Conservation (phyloP, 108 stramenopile species). For the Pseudonitzschia delicatissima region DNA sequence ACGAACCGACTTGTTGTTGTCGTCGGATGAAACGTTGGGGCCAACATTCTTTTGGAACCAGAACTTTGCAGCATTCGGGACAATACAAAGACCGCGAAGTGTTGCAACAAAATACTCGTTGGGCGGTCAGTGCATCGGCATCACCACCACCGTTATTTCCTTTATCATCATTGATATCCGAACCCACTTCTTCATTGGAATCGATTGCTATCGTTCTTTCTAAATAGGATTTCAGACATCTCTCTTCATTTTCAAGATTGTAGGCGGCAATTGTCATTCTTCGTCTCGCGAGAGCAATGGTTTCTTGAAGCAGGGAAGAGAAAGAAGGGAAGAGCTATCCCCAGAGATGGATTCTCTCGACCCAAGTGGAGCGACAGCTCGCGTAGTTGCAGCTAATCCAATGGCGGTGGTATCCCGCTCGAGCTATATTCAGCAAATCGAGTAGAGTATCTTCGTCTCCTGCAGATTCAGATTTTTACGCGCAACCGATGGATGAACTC, state of each 20-base stretch:
- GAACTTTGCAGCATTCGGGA: conserved; percentile 53
- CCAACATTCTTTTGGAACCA: conserved; percentile 50
- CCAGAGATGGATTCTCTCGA: too few species aligned
- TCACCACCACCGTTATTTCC: neutral
- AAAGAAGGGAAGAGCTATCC: too few species aligned
- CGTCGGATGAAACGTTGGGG: conserved; percentile 33
- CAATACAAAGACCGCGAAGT: conserved; percentile 69
- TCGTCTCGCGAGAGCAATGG: too few species aligned
- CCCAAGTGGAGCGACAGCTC: too few species aligned
- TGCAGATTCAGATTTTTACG: too few species aligned
- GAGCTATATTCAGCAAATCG: too few species aligned
- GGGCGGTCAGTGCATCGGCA: neutral
- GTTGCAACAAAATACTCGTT: conserved; percentile 50
- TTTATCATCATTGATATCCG: neutral
- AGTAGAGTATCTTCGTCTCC: too few species aligned
- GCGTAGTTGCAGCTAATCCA: too few species aligned
- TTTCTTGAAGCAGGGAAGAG: too few species aligned
- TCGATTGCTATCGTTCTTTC: neutral
- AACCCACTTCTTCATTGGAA: neutral
- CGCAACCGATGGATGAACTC: too few species aligned
- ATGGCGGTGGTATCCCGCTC: too few species aligned
- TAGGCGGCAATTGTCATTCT: neutral
- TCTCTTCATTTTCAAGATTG: neutral
- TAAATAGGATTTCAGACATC: neutral
- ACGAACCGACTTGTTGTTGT: conserved; percentile 12